Conservation (phyloP, 1,139 yeast genomes). For the Debaryomycetaceae sp. region DNA sequence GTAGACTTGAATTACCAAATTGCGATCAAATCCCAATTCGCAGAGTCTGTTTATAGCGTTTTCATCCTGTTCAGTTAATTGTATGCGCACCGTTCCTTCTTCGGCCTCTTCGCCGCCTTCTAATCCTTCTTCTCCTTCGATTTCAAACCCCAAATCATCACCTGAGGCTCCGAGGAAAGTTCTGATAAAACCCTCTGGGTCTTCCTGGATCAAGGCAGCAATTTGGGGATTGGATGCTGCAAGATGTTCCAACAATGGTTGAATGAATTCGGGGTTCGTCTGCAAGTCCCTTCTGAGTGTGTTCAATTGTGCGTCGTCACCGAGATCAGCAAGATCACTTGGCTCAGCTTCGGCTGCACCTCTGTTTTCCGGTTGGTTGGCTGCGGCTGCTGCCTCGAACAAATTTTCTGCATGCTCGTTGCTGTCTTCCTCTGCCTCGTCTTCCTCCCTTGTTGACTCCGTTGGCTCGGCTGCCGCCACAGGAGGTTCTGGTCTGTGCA, state of each 20-base stretch:
- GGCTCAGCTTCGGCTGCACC: slow-evolving; percentile 29
- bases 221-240: slow-evolving; percentile 84
- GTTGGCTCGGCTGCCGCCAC: slow-evolving; percentile 22
- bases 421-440: slow-evolving; percentile 19
- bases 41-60: slow-evolving; percentile 84
- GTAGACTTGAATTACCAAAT: slow-evolving; percentile 86
- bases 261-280: slow-evolving; percentile 86
- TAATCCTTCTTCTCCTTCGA: slow-evolving; percentile 35
- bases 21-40: slow-evolving; percentile 89
- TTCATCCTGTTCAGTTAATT: slow-evolving; percentile 78
- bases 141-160: slow-evolving; percentile 42
- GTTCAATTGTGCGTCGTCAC: slow-evolving; percentile 54
- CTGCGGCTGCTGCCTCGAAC: slow-evolving; percentile 61
- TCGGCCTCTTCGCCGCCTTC: slow-evolving; percentile 32
- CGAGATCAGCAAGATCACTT: slow-evolving; percentile 21
- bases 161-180: slow-evolving; percentile 62
- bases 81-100: slow-evolving; percentile 49
- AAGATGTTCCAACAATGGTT: slow-evolving; percentile 77
- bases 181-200: slow-evolving; percentile 83
- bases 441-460: slow-evolving; percentile 16
- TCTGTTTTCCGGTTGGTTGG: slow-evolving; percentile 20
- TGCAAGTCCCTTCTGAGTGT: slow-evolving; percentile 76
- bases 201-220: slow-evolving; percentile 75
- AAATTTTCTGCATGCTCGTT: slow-evolving; percentile 46
- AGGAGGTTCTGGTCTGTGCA: slow-evolving; percentile 30